Evolutionary conservation across 2,329 filamentous ascomycete species (phyloP).

Genomic region (Bimuria novae-zelandiae): DNA sequence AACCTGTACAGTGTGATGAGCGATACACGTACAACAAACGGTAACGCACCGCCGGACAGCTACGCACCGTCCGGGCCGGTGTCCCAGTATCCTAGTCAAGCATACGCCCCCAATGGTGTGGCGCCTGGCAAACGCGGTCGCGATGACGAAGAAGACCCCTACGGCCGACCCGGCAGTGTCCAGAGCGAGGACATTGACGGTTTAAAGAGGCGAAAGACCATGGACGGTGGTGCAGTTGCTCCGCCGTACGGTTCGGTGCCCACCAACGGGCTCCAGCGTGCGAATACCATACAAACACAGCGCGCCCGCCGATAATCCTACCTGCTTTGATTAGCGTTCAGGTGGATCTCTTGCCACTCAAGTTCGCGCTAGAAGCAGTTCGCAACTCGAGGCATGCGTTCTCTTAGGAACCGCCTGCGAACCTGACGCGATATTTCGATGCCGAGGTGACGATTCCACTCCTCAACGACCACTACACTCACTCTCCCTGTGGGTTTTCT

Average conservation of each 20-base stretch:
- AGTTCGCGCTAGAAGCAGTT: constrained; percentile 28
- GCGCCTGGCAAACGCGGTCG: constrained; percentile 64
- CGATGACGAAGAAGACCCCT: constrained; percentile 67
- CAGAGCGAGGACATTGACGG: constrained; percentile 63
- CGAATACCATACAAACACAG: constrained; percentile 36
- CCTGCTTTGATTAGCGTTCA: constrained; percentile 17
- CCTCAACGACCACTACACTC: constrained; percentile 15
- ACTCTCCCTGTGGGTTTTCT: constrained; percentile 25
- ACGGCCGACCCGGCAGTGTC: constrained; percentile 63
- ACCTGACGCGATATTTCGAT: background rate
- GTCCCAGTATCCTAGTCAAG: constrained; percentile 64
- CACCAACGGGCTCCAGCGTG: constrained; percentile 38
- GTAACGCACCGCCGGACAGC: constrained; percentile 67
- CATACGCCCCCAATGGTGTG: constrained; percentile 66
- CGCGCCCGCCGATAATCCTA: constrained; percentile 35
- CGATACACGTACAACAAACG: constrained; percentile 72
- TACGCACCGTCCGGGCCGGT: constrained; percentile 69
- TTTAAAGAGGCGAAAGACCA: constrained; percentile 79
- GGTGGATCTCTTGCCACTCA: constrained; percentile 26
- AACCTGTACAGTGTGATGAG: constrained; percentile 90
- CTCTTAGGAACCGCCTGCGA: constrained; percentile 13
- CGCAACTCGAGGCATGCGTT: constrained; percentile 26
- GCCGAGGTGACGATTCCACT: constrained; percentile 4
- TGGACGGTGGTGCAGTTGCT: constrained; percentile 53
- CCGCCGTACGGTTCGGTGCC: constrained; percentile 38